A percentile compares a stretch with the other conserved stretches of the same genome.
phyloP scores from a whole-genome alignment of 2,329 filamentous ascomycete genomes.

The Cylindrodendrum hubeiense region DNA sequence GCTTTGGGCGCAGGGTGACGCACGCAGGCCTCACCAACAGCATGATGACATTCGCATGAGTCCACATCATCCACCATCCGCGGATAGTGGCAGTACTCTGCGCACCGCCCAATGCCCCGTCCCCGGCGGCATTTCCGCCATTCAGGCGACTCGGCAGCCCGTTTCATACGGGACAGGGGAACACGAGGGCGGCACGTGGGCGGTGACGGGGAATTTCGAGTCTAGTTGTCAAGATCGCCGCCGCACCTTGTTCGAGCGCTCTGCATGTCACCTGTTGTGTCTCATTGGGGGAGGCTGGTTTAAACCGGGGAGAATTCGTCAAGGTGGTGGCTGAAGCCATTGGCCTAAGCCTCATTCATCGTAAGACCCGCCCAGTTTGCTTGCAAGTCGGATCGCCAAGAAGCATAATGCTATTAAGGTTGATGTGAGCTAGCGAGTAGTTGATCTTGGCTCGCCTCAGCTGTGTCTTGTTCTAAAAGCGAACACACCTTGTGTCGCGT shows the following conservation, averaged over 20 bases:
- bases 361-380: constrained; percentile 4
- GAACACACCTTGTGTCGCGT: constrained; percentile 13
- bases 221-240: neutral
- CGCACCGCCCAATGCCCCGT: neutral
- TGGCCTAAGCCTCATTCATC: constrained; percentile 22
- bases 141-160: neutral
- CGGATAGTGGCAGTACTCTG: neutral
- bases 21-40: neutral
- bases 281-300: neutral
- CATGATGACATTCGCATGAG: neutral
- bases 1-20: neutral
- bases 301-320: constrained; percentile 29
- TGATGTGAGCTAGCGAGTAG: neutral
- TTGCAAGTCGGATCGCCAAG: constrained; percentile 23
- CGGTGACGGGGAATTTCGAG: neutral
- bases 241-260: neutral
- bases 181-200: constrained; percentile 19
- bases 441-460: constrained; percentile 12
- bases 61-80: neutral
- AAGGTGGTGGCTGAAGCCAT: constrained; percentile 36
- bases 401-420: constrained; percentile 7
- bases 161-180: neutral
- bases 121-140: neutral
- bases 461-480: neutral
- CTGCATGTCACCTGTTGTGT: neutral